These are phyloP conservation scores for Phaeoacremonium minimum DNA, from an alignment of 2,329 filamentous ascomycete genomes.

Conservation along the genomic window DNA sequence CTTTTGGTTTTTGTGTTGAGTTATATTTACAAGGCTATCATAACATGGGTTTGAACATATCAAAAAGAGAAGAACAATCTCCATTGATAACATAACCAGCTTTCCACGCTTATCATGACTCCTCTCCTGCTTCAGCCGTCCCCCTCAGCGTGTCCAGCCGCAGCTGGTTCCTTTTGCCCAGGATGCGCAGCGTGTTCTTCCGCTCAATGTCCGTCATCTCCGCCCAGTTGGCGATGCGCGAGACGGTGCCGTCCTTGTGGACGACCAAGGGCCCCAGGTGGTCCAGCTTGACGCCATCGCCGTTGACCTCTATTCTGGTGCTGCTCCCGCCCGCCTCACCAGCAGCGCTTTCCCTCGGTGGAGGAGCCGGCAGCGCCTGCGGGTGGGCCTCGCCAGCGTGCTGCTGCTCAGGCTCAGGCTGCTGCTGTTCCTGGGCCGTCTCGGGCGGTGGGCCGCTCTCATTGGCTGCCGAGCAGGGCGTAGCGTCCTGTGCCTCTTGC, in stretches of 20 bases:
- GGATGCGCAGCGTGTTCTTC: conserved; percentile 60
- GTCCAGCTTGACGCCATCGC: conserved; percentile 54
- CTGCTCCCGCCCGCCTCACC: conserved; percentile 3
- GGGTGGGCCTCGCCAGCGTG: conserved; percentile 1
- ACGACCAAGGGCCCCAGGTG: conserved; percentile 70
- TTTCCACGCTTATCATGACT: conserved; percentile 3
- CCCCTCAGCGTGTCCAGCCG: conserved; percentile 52
- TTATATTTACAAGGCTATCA: background rate
- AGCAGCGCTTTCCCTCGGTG: background rate
- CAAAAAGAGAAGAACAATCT: background rate
- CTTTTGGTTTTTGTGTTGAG: too few relatives aligned
- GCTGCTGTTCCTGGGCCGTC: background rate
- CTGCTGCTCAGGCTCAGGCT: conserved; percentile 1
- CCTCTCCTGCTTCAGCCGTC: conserved; percentile 22
- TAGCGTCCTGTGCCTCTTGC: conserved; percentile 9
- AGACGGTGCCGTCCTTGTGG: conserved; percentile 66
- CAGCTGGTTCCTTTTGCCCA: conserved; percentile 65
- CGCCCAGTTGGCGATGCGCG: conserved; percentile 69
- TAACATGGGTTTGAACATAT: background rate
- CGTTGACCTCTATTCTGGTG: conserved; percentile 24
- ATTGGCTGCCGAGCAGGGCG: too few relatives aligned
- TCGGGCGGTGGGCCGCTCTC: background rate
- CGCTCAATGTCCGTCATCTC: conserved; percentile 67
- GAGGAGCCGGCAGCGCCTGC: conserved; percentile 6
- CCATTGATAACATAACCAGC: too few relatives aligned